Evolutionary conservation across 2,329 filamentous ascomycete genomes (phyloP).

Genomic region (Colletotrichum acutatum): DNA sequence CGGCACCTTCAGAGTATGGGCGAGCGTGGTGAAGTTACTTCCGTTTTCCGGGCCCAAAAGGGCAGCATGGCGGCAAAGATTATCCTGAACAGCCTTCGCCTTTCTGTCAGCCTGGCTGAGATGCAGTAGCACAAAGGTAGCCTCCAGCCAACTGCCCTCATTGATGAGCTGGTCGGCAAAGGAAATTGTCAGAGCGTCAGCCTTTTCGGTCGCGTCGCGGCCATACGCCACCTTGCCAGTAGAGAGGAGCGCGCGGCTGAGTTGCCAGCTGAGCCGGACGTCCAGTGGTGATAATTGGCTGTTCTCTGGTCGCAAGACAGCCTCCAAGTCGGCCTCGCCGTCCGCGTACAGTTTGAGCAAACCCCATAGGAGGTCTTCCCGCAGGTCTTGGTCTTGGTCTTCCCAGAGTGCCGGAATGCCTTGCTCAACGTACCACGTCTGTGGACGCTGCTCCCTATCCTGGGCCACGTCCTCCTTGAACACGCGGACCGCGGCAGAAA

Average conservation of each 20-base stretch:
- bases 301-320: constrained; percentile 80
- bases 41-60: constrained; percentile 70
- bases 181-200: constrained; percentile 73
- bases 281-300: constrained; percentile 80
- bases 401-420: constrained; percentile 69
- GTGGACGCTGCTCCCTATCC: constrained; percentile 77
- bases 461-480: constrained; percentile 80
- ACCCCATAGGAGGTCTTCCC: constrained; percentile 87
- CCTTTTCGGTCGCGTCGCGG: constrained; percentile 65
- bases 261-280: constrained; percentile 84
- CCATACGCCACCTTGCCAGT: constrained; percentile 64
- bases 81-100: constrained; percentile 75
- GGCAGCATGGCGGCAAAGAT: constrained; percentile 78
- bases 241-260: constrained; percentile 74
- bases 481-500: constrained; percentile 77
- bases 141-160: constrained; percentile 74
- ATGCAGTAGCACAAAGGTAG: constrained; percentile 82
- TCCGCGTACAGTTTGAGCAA: constrained; percentile 83
- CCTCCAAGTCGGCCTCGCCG: constrained; percentile 68
- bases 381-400: constrained; percentile 65
- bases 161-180: constrained; percentile 74
- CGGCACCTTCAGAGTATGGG: constrained; percentile 76
- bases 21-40: constrained; percentile 68
- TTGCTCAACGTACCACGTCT: constrained; percentile 76
- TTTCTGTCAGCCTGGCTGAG: constrained; percentile 73